These are phyloP conservation scores for Zea mays DNA, from an alignment of 176 grass and related monocot genomes.

Conservation along the genomic window DNA sequence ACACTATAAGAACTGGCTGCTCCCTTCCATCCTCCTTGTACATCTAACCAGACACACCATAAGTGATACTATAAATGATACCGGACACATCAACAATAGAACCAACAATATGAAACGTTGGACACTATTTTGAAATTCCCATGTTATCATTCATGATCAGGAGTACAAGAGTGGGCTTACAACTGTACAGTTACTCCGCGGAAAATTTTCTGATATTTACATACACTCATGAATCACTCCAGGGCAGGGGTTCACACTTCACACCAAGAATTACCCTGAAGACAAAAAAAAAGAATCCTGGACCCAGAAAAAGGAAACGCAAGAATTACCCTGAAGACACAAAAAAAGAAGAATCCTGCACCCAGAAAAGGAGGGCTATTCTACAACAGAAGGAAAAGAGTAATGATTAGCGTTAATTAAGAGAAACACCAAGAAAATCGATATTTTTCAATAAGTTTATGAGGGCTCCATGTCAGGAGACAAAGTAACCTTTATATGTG, in stretches of 20 bases:
- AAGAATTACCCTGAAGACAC: conserved; percentile 40
- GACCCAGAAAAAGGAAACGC: conserved; percentile 33
- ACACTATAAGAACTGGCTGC: no score
- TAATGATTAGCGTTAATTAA: conserved; percentile 33
- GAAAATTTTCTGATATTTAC: conserved; percentile 53
- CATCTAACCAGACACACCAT: no score
- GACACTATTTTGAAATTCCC: not conserved
- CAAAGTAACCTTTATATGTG: conserved; percentile 22
- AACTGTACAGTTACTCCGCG: conserved; percentile 39
- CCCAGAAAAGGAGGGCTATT: conserved; percentile 35
- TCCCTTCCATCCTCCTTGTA: no score
- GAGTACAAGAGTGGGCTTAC: conserved; percentile 16
- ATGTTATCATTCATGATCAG: conserved; percentile 25
- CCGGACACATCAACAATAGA: conserved; percentile 17
- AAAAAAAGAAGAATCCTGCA: conserved; percentile 25
- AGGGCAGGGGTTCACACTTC: conserved; percentile 42
- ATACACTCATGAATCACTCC: conserved; percentile 27
- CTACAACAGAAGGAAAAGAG: conserved; percentile 15
- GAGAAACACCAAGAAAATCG: conserved; percentile 27
- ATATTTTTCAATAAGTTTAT: conserved; percentile 17
- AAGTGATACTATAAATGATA: not conserved
- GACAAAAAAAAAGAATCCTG: conserved; percentile 15
- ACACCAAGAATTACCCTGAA: conserved; percentile 46
- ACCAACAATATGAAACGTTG: not conserved
- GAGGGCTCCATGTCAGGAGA: conserved; percentile 30